Evolutionary conservation across 2,329 filamentous ascomycete genomes (phyloP), one percentile per base, ranked within the genome.

Genomic region (Dactylellina parvicollis): DNA sequence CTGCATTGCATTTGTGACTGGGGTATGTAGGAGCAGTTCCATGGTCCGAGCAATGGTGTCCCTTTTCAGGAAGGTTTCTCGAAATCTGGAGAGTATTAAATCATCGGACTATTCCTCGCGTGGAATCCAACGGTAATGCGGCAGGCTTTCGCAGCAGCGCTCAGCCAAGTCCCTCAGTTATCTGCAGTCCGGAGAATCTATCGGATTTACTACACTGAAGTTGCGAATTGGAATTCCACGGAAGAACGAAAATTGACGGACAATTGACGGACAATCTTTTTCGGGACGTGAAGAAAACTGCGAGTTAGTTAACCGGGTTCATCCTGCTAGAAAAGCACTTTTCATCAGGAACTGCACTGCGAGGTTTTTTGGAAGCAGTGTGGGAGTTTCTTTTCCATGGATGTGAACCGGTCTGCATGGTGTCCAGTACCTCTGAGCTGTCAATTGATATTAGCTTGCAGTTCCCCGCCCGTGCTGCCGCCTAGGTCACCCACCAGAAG

Each of bases 341-440:
- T 49, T 26, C 34, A 57, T 60, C 32, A 60, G 60, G 52, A 66
- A 73, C 30, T 18, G 42, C 50, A 60, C 22, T 30, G 59, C 67
- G 67, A 64, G 44, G 36, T 18, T 52, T 52, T 26, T 20, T n/a
- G 16, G 34, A 50, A 65, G 32, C 47, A 52, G 67, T 73, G 67
- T 73, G 67, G 67, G 67, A 73, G 67, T 65, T 73, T 73, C 47
- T 59, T 34, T 55, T 54, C 47, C 67, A 73, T 73, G 60, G 67
- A 49, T 73, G 40, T 64, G 66, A 57, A 46, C 32, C 32, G 28
- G 18, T 46, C 46, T 62, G 36, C 46, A 54, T 50, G 54, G 46
- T 36, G 40, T 57, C 28, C 32, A 64, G 49, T 24, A 52, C 42
- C 30, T 49, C 46, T 66, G 67, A 73, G 67, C 67, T 73, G 67